Evolutionary conservation across 345 rosid species (phyloP).

Genomic region (Pistacia integerrima): DNA sequence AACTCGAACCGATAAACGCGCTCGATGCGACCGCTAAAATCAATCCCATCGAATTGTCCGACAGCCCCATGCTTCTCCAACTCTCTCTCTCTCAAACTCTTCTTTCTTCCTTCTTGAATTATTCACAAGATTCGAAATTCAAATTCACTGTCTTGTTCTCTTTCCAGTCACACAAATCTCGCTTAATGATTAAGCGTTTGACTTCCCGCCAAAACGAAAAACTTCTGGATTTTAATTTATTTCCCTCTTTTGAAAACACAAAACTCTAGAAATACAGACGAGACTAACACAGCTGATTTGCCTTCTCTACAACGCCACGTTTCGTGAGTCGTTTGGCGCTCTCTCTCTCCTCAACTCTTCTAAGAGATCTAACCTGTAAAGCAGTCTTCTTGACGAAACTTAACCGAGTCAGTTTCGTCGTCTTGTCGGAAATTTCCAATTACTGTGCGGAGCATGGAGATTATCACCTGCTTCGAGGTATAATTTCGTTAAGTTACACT

Average conservation of each 20-base stretch:
- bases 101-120: not conserved
- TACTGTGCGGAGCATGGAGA: not conserved
- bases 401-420: conserved; percentile 24
- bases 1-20: conserved; percentile 82
- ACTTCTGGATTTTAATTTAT: not conserved
- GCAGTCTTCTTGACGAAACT: not conserved
- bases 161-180: conserved; percentile 1
- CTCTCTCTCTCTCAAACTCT: not conserved
- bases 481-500: not conserved
- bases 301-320: conserved; percentile 1
- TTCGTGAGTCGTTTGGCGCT: not conserved
- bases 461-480: conserved; percentile 11
- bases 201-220: conserved; percentile 20
- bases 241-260: not conserved
- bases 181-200: not conserved
- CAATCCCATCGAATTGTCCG: conserved; percentile 78
- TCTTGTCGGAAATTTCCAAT: conserved; percentile 37
- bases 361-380: not conserved
- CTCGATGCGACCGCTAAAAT: conserved; percentile 75
- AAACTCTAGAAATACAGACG: not conserved
- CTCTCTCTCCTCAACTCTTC: not conserved
- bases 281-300: not conserved
- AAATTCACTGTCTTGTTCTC: not conserved
- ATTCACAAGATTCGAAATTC: not conserved
- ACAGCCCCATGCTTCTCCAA: conserved; percentile 30